Evolutionary conservation across 2,329 filamentous ascomycete genomes (phyloP).

Genomic region (Cercospora beticola): DNA sequence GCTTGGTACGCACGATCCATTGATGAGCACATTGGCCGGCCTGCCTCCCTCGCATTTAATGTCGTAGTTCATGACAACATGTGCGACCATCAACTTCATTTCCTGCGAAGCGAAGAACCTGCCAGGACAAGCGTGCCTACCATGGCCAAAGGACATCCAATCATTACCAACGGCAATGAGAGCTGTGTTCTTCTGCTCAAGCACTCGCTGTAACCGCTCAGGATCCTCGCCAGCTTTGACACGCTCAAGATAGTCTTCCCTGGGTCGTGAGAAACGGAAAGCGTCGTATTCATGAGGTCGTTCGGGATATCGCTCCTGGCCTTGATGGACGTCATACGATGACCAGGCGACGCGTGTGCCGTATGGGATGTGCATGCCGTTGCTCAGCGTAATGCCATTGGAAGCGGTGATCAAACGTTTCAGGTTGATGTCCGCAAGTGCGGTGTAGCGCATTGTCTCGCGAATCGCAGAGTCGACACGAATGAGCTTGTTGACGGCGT

Average conservation of each 20-base stretch:
- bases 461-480: slow-evolving; percentile 33
- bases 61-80: slow-evolving; percentile 47
- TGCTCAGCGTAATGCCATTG: slow-evolving; percentile 29
- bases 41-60: slow-evolving; percentile 23
- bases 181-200: slow-evolving; percentile 18
- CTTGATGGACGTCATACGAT: slow-evolving; percentile 28
- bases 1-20: slow-evolving; percentile 16
- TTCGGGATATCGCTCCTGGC: slow-evolving; percentile 28
- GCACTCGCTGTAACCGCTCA: slow-evolving; percentile 9
- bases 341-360: slow-evolving; percentile 31
- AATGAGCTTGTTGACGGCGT: slow-evolving; percentile 28
- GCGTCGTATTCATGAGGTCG: slow-evolving; percentile 27
- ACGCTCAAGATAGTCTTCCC: slow-evolving; percentile 14
- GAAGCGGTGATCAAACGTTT: slow-evolving; percentile 28
- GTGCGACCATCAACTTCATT: slow-evolving; percentile 48
- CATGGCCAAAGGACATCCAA: slow-evolving; percentile 24
- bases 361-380: slow-evolving; percentile 27
- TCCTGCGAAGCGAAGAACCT: slow-evolving; percentile 49
- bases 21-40: slow-evolving; percentile 21
- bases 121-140: slow-evolving; percentile 35
- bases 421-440: slow-evolving; percentile 23
- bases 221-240: slow-evolving; percentile 6
- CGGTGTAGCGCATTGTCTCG: slow-evolving; percentile 30
- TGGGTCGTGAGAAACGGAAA: slow-evolving; percentile 29
- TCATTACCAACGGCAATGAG: slow-evolving; percentile 15